Conservation (phyloP, 257 asterid species). For the Solanum sitiens region DNA sequence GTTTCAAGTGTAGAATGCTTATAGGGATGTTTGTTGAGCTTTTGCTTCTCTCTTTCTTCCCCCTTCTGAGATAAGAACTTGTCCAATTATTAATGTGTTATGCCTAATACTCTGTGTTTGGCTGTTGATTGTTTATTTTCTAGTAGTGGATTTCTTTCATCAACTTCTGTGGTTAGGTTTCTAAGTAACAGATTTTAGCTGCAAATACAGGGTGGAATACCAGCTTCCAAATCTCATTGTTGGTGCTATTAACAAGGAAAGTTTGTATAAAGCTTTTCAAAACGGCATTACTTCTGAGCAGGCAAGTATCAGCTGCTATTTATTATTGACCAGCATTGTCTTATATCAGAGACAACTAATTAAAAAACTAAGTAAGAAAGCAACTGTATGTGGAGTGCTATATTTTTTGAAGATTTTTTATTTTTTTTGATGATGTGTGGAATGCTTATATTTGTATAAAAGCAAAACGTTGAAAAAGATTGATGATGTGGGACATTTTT, state of each 20-base stretch:
- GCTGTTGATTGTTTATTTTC: background rate
- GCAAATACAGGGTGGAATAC: conserved; percentile 74
- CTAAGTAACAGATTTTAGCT: conserved; percentile 1
- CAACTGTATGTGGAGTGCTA: background rate
- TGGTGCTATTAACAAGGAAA: conserved; percentile 84
- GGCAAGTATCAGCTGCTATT: conserved; percentile 26
- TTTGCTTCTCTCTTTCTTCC: background rate
- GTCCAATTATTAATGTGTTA: background rate
- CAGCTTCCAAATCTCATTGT: conserved; percentile 97
- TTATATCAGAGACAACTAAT: background rate
- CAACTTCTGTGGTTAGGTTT: background rate
- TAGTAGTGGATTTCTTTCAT: background rate
- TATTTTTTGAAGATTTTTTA: background rate
- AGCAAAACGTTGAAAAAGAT: background rate
- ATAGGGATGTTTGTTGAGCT: background rate
- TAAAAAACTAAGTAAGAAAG: background rate
- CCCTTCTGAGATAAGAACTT: background rate
- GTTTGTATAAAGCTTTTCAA: conserved; percentile 81
- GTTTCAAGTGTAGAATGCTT: background rate
- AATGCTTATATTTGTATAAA: background rate
- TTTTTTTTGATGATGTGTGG: background rate
- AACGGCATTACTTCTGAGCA: conserved; percentile 88
- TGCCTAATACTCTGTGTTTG: background rate
- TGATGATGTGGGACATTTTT: background rate
- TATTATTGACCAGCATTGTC: background rate